phyloP scores from a whole-genome alignment of 257 asterid genomes.

The Leptodermis oblonga region DNA sequence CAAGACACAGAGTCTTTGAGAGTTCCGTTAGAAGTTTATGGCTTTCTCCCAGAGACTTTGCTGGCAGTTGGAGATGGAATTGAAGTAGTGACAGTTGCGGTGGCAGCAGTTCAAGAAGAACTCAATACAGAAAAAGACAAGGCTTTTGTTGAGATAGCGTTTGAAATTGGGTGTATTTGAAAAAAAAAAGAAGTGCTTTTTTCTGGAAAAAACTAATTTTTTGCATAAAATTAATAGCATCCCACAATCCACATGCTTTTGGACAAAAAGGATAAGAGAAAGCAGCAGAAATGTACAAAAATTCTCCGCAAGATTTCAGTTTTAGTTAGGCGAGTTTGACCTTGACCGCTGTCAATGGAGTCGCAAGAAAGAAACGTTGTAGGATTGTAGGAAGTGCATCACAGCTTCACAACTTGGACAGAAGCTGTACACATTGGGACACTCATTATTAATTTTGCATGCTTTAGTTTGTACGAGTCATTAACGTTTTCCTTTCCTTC shows the following conservation, averaged over 20 bases:
- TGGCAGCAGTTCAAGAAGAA: constrained; percentile 17
- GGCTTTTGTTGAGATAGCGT: neutral
- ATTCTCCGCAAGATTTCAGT: neutral
- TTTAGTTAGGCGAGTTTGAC: neutral
- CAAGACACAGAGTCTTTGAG: constrained; percentile 15
- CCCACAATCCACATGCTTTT: constrained; percentile 4
- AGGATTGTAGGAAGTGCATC: neutral
- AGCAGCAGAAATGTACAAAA: constrained; percentile 1
- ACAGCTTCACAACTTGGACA: neutral
- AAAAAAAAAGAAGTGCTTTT: neutral
- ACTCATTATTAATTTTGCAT: no score
- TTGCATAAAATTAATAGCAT: neutral
- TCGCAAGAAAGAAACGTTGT: neutral
- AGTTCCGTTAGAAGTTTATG: neutral
- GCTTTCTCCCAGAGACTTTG: neutral
- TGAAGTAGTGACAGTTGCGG: constrained; percentile 15
- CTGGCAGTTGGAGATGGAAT: constrained; percentile 10
- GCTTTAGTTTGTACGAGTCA: no score
- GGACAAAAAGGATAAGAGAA: constrained; percentile 4
- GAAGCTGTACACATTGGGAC: neutral
- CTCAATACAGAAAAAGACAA: neutral
- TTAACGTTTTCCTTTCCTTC: neutral
- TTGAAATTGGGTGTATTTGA: neutral
- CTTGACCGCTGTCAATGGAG: neutral
- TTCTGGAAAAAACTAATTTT: neutral